Evolutionary conservation across 148 eudicot genomes (phyloP).

Genomic region (Pharnaceum exiguum): DNA sequence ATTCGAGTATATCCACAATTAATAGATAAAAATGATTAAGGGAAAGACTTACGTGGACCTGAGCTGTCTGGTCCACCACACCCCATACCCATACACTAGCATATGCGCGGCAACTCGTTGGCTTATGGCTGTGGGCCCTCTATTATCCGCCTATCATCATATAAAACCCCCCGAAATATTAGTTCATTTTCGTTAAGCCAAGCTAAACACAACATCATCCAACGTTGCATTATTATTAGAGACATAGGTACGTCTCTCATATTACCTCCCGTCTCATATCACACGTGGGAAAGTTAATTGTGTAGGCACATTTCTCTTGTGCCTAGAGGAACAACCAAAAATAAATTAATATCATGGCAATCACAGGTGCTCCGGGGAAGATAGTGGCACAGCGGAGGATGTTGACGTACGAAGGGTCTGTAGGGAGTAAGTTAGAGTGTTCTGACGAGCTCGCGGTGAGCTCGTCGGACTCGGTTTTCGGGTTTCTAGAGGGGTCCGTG

Average conservation of each 20-base stretch:
- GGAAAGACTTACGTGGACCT: constrained; percentile 60
- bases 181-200: not conserved
- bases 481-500: constrained; percentile 37
- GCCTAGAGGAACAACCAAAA: too few relatives aligned
- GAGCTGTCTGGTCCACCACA: constrained; percentile 41
- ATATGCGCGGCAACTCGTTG: constrained; percentile 46
- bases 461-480: constrained; percentile 51
- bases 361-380: constrained; percentile 29
- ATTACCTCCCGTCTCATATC: not conserved
- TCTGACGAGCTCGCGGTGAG: constrained; percentile 34
- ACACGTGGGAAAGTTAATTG: not conserved
- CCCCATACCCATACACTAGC: constrained; percentile 6
- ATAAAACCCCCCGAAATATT: constrained; percentile 16
- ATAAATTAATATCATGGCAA: constrained; percentile 10
- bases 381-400: constrained; percentile 29
- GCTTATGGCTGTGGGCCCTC: constrained; percentile 26
- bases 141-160: not conserved
- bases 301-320: too few relatives aligned
- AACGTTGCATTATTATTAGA: not conserved
- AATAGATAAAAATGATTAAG: constrained; percentile 19
- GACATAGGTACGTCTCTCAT: not conserved
- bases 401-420: constrained; percentile 10
- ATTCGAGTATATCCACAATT: constrained; percentile 56
- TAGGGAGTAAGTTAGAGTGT: constrained; percentile 9
- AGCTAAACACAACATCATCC: not conserved